Conservation (phyloP, 805 yeast species). For the Isabelozyma heimii region DNA sequence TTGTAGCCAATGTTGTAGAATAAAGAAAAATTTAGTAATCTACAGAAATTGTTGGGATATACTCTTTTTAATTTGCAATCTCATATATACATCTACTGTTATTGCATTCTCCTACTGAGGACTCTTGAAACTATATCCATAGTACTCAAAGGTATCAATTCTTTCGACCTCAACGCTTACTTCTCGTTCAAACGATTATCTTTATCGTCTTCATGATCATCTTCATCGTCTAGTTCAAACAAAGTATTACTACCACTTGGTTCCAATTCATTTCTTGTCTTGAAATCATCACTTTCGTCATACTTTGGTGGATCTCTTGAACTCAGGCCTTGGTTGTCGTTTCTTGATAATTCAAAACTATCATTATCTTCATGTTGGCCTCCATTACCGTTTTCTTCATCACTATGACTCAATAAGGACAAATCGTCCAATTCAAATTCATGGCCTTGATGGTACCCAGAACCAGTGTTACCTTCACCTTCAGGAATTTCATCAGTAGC, state of each 20-base stretch:
- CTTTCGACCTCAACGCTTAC: not conserved
- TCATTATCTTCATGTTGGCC: conserved; percentile 20
- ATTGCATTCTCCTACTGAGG: no score
- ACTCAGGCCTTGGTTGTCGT: conserved; percentile 11
- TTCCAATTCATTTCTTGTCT: conserved; percentile 6
- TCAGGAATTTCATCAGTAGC: conserved; percentile 76
- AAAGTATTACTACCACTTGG: conserved; percentile 26
- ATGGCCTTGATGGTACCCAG: conserved; percentile 39
- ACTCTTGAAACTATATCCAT: no score
- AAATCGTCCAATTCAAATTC: conserved; percentile 62
- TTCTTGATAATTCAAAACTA: conserved; percentile 36
- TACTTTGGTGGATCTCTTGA: conserved; percentile 30
- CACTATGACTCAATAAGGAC: conserved; percentile 50
- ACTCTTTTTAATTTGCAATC: no score
- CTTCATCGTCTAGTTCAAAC: conserved; percentile 42
- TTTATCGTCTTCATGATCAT: conserved; percentile 25
- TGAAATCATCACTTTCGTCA: conserved; percentile 13
- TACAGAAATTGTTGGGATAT: no score
- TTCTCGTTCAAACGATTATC: conserved; percentile 13
- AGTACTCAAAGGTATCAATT: no score
- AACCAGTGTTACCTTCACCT: conserved; percentile 27
- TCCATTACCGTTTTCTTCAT: conserved; percentile 24
- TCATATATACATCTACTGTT: no score
- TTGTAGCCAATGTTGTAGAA: no score
- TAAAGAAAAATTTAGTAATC: no score